Evolutionary conservation across 169 alveolate species (phyloP).

Genomic region (Babesia sp.): DNA sequence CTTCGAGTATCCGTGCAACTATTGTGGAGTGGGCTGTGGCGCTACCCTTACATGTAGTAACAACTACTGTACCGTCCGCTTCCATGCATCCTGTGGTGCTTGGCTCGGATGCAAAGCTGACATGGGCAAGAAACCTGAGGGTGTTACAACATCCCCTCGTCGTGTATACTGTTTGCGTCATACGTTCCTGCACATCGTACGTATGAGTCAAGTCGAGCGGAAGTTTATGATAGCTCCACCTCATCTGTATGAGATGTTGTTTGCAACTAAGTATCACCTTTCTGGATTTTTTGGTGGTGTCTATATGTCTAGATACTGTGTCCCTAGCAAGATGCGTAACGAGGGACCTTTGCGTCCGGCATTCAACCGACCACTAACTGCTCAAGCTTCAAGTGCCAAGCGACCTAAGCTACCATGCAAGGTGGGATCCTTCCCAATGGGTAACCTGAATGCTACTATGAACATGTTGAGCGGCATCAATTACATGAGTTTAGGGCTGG

Average conservation of each 20-base stretch:
- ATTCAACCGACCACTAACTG: not conserved
- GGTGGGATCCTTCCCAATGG: constrained; percentile 1
- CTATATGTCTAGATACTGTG: constrained; percentile 52
- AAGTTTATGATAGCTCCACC: constrained; percentile 62
- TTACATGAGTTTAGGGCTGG: constrained; percentile 61
- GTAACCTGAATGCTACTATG: constrained; percentile 18
- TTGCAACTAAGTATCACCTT: constrained; percentile 23
- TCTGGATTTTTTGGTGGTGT: constrained; percentile 51
- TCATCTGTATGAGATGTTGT: constrained; percentile 52
- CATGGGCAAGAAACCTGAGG: constrained; percentile 54
- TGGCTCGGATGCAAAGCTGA: constrained; percentile 64
- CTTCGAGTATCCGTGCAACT: constrained; percentile 58
- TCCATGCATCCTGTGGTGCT: constrained; percentile 69
- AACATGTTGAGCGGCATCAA: constrained; percentile 33
- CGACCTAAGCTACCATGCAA: constrained; percentile 15
- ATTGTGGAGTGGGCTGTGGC: constrained; percentile 61
- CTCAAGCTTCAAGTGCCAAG: constrained; percentile 8
- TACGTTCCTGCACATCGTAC: constrained; percentile 36
- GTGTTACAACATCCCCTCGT: constrained; percentile 14
- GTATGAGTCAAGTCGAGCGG: constrained; percentile 52
- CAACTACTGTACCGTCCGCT: constrained; percentile 47
- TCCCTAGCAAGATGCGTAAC: constrained; percentile 35
- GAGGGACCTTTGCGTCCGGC: constrained; percentile 6
- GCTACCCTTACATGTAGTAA: constrained; percentile 54
- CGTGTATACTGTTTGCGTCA: constrained; percentile 63